Base-by-base conservation (phyloP, 1,284 basidiomycete species). In the Malassezia sympodialis region DNA sequence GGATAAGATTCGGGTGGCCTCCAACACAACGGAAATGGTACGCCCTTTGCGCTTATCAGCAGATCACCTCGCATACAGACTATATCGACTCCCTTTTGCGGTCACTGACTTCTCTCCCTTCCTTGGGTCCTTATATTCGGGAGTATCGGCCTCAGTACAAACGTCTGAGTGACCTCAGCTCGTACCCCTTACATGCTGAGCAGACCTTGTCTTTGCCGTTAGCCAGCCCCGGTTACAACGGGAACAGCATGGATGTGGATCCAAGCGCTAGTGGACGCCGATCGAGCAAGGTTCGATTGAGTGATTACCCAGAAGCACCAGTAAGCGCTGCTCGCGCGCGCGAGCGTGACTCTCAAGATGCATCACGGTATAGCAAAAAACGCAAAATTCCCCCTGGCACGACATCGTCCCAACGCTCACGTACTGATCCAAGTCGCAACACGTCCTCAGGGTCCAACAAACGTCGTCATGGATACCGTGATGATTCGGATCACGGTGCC, bases 1-100 rank as follows among this genome's bases (percentile, higher is more conserved):
- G 76, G 93, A 99, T 83, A 98, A 98, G 80, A 96, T 98, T 74
- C 83, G 91, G 68, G 90, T 96, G 56, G 90, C 90, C 10, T 89
- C 86, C 63, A 87, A 87, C 65, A 91, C 91, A 10, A 89, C 90
- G 51, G 93, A 99, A 77, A 87, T 79, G 14, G 80, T 82, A 61
- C 65, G 79, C 74, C 10, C 14, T 31, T 11, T 15, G 17, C 11
- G 17, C 24, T 14, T 23, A 11, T 15, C 4, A 24, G 35, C 53
- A 62, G 60, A 72, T 72, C 54, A 62, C 69, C 54, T 70, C 68
- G 51, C 71, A 73, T 56, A 69, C 69, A 4, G 68, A 70, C 32
- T 69, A 71, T 58, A 72, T 73, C 28, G 68, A 69, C 40, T 61
- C 68, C 2, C 57, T 73, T 12, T 59, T 69, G 23, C 55, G 58